Base-by-base conservation (phyloP, 2,329 filamentous ascomycete genomes). In the Blastomyces percursus region DNA sequence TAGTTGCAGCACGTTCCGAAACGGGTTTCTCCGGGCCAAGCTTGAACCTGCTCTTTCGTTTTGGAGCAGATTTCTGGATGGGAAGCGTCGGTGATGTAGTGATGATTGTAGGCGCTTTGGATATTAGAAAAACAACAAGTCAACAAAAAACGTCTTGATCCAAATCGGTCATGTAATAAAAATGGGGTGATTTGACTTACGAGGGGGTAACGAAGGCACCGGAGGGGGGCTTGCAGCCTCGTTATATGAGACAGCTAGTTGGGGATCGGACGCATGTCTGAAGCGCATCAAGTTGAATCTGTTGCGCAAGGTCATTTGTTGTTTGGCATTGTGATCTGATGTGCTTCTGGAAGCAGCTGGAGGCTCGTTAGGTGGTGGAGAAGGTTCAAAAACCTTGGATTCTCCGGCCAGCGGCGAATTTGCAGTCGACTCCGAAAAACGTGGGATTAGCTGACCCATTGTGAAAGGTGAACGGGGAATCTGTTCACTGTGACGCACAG, bases 251-350 rank as follows among this genome's bases (percentile, higher is more conserved):
- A 86, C 80, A 12, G 90, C 91, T 65, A 97, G 78, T 74, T 96
- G 91, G 59, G 91, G 89, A 77, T 97, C 93, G 9, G 92, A 96
- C 65, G 91, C 92, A 82, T 96, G 92, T 70, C 91, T 89, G 74
- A 94, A 91, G 71, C 88, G 87, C 77, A 96, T 79, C 75, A 96
- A 75, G 70, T 81, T 86, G 73, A 87, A 86, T 62, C 83, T 78
- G 67, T 82, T 76, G 54, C 73, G 60, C 56, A 64, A 65, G 32
- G 61, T 60, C 42, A 46, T 63, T 46, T 62, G 59, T 30, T 60
- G 63, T 48, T 62, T 62, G 54, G 52, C 12, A 35, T 30, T 52
- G 54, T 59, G 52, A 42, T 59, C 52, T 59, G 44, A 27, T 40
- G 55, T 44, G 21, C 27, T 44, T 32, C 35, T 19, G 40, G 60